These are phyloP conservation scores for Xylariaceae sp. DNA, from an alignment of 2,329 filamentous ascomycete species.

Conservation along the genomic window DNA sequence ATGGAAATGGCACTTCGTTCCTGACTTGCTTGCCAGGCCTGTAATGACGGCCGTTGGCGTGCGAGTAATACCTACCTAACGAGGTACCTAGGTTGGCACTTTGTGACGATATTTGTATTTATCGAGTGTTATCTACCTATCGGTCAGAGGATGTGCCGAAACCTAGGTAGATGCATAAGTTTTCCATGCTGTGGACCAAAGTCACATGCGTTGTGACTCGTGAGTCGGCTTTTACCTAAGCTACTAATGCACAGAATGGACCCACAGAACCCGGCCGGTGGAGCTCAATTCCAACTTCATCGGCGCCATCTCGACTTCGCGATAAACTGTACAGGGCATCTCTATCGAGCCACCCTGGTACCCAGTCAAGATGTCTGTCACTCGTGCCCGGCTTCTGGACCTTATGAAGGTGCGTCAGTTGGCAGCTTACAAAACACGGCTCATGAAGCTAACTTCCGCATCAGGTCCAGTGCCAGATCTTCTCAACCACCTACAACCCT, in stretches of 20 bases:
- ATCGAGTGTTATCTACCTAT: no score
- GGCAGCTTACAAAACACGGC: neutral
- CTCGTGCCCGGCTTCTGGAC: constrained; percentile 59
- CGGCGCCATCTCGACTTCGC: neutral
- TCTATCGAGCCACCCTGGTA: constrained; percentile 11
- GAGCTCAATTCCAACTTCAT: constrained; percentile 8
- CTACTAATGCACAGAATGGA: neutral
- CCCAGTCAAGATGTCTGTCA: constrained; percentile 53
- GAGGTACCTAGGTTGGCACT: no score
- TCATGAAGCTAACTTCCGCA: constrained; percentile 13
- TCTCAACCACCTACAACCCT: constrained; percentile 87
- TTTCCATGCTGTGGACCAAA: no score
- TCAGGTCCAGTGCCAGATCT: constrained; percentile 85
- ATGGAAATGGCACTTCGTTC: neutral
- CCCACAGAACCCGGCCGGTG: neutral
- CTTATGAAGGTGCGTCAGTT: constrained; percentile 64
- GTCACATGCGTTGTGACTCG: no score
- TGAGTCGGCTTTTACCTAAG: no score
- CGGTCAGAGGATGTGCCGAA: no score
- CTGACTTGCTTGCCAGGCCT: no score
- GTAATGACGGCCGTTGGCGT: no score
- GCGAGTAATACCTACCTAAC: no score
- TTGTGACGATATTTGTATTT: no score
- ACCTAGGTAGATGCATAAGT: no score
- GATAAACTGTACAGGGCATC: constrained; percentile 5